Conservation (phyloP, 2,329 filamentous ascomycete species). For the Chrysoporthe austroafricana region DNA sequence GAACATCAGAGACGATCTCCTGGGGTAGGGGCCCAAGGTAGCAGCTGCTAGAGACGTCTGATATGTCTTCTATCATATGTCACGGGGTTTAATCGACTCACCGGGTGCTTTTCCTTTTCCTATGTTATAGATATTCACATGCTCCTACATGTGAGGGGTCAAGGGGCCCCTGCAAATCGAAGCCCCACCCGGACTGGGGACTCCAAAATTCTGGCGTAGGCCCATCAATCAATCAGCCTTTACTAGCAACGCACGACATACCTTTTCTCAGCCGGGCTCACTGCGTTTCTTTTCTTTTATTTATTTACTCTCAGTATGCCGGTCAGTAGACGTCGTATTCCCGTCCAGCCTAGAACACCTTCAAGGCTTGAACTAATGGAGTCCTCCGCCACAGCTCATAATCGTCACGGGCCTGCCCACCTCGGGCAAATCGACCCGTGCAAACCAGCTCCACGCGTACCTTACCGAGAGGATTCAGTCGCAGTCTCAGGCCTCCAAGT, state of each 20-base stretch:
- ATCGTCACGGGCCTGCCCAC: conserved; percentile 69
- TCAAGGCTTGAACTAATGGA: conserved; percentile 5
- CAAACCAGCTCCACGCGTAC: conserved; percentile 67
- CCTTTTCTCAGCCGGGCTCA: background rate
- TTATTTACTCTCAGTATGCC: background rate
- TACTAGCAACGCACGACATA: background rate
- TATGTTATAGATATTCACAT: background rate
- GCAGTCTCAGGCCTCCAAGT: conserved; percentile 42
- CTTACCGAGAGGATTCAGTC: conserved; percentile 61
- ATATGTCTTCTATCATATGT: too few relatives aligned
- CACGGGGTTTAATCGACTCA: too few relatives aligned
- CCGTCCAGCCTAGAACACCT: background rate
- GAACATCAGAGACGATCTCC: too few relatives aligned
- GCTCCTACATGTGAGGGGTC: background rate
- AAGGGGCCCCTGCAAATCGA: background rate
- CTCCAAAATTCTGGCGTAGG: background rate
- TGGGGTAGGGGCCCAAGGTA: too few relatives aligned
- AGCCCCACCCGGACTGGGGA: background rate
- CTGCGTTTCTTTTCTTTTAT: background rate
- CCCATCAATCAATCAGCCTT: background rate
- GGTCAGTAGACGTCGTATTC: background rate
- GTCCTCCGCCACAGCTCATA: conserved; percentile 56
- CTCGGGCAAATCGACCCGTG: conserved; percentile 70
- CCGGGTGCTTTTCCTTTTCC: too few relatives aligned
- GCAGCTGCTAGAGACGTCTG: too few relatives aligned